phyloP scores from a whole-genome alignment of 495 filamentous ascomycete genomes.

The Usnea hakonensis region DNA sequence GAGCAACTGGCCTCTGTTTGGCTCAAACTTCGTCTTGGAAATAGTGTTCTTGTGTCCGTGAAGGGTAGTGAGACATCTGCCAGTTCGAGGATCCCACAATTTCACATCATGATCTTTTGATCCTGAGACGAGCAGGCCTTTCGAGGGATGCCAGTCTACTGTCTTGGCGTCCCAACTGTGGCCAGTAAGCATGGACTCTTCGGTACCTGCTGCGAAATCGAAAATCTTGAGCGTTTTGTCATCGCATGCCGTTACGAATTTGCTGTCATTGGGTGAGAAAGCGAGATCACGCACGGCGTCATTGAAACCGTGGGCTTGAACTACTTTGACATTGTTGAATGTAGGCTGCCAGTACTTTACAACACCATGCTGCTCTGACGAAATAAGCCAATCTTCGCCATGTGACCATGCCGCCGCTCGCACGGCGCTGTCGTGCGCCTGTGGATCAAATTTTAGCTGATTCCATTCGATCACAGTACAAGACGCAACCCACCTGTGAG shows the following conservation, averaged over 20 bases:
- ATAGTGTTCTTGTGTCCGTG: slow-evolving; percentile 98
- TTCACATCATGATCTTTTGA: slow-evolving; percentile 97
- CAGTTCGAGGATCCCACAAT: slow-evolving; percentile 90
- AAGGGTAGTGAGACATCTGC: slow-evolving; percentile 82
- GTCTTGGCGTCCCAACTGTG: slow-evolving; percentile 96
- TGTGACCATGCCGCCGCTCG: slow-evolving; percentile 83
- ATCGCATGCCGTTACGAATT: slow-evolving; percentile 94
- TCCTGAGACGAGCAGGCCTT: slow-evolving; percentile 88
- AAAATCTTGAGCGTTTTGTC: slow-evolving; percentile 91
- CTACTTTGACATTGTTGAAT: slow-evolving; percentile 95
- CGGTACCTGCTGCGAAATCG: slow-evolving; percentile 80
- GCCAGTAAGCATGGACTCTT: slow-evolving; percentile 73
- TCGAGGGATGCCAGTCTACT: slow-evolving; percentile 95
- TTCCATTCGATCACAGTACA: not conserved
- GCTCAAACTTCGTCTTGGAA: slow-evolving; percentile 80
- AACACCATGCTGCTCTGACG: slow-evolving; percentile 87
- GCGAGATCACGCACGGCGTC: slow-evolving; percentile 88
- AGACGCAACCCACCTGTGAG: slow-evolving; percentile 57
- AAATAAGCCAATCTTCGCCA: slow-evolving; percentile 92
- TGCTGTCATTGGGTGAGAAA: slow-evolving; percentile 85
- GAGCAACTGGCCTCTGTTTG: slow-evolving; percentile 69
- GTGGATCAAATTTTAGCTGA: slow-evolving; percentile 2
- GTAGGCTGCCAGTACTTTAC: slow-evolving; percentile 99
- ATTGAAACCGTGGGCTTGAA: slow-evolving; percentile 65
- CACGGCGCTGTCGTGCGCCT: slow-evolving; percentile 90